Percentiles rank a stretch among this genome's conserved stretches.
phyloP scores from a whole-genome alignment of 2,329 filamentous ascomycete species.

The Tolypocladium inflatum region DNA sequence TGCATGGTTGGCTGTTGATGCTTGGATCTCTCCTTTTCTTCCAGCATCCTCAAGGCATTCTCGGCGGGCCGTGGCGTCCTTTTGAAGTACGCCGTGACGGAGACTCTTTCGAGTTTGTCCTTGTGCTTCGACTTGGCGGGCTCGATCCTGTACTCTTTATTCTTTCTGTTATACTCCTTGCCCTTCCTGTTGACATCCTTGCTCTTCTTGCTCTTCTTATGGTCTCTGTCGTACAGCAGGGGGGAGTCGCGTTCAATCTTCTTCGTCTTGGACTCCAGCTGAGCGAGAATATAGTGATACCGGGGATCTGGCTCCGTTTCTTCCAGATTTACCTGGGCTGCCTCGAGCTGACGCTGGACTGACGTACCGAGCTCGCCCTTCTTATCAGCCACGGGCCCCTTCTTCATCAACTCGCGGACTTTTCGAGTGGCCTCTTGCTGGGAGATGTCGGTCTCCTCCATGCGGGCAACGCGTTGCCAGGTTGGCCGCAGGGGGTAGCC shows the following conservation, averaged over 20 bases:
- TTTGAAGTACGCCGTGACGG: slow-evolving; percentile 37
- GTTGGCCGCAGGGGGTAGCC: slow-evolving; percentile 21
- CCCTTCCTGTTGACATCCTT: slow-evolving; percentile 4
- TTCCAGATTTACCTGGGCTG: slow-evolving; percentile 23
- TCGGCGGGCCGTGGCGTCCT: slow-evolving; percentile 23
- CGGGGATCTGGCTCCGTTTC: slow-evolving; percentile 23
- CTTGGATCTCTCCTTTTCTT: slow-evolving; percentile 8
- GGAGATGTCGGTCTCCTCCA: slow-evolving; percentile 24
- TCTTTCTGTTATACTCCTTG: slow-evolving; percentile 5
- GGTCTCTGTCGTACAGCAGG: slow-evolving; percentile 2
- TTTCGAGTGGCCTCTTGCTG: slow-evolving; percentile 25
- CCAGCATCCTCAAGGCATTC: slow-evolving; percentile 17
- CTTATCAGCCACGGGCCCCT: slow-evolving; percentile 24
- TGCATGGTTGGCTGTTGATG: background rate
- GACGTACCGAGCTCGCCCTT: slow-evolving; percentile 22
- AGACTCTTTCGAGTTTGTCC: slow-evolving; percentile 25
- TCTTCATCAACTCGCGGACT: slow-evolving; percentile 26
- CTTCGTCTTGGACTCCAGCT: slow-evolving; percentile 31
- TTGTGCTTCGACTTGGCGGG: slow-evolving; percentile 16
- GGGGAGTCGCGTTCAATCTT: slow-evolving; percentile 10
- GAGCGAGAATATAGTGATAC: slow-evolving; percentile 31
- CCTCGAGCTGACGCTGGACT: slow-evolving; percentile 33
- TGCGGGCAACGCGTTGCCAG: slow-evolving; percentile 29
- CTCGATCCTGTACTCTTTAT: slow-evolving; percentile 6
- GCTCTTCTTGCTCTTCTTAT: slow-evolving; percentile 8